Evolutionary conservation across 345 rosid species (phyloP).

Genomic region (Anacardium occidentale): DNA sequence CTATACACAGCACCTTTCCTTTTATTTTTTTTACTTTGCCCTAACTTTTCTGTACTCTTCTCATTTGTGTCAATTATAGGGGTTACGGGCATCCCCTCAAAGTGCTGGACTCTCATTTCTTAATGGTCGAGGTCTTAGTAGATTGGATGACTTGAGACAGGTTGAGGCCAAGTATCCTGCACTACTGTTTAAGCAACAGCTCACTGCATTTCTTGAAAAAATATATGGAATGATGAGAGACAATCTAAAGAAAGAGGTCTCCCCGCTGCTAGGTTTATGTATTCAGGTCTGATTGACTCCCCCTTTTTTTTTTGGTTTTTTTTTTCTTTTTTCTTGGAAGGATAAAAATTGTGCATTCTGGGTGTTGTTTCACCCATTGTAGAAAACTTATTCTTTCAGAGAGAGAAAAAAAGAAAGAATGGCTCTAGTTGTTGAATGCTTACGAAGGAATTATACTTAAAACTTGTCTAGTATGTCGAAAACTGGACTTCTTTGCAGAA

Average conservation of each 20-base stretch:
- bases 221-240: slow-evolving; percentile 99
- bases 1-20: slow-evolving; percentile 11
- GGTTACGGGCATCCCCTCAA: slow-evolving; percentile 85
- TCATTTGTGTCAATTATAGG: slow-evolving; percentile 46
- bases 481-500: no score
- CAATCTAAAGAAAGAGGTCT: slow-evolving; percentile 90
- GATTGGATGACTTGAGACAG: slow-evolving; percentile 83
- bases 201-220: slow-evolving; percentile 98
- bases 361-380: neutral
- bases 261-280: slow-evolving; percentile 92
- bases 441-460: no score
- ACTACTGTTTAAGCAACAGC: slow-evolving; percentile 95
- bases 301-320: no score
- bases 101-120: slow-evolving; percentile 82
- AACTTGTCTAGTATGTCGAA: no score
- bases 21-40: slow-evolving; percentile 4
- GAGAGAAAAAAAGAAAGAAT: no score
- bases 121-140: slow-evolving; percentile 65
- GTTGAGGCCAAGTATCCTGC: slow-evolving; percentile 99
- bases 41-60: slow-evolving; percentile 17
- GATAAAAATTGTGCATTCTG: slow-evolving; percentile 5
- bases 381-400: no score
- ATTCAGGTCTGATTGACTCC: slow-evolving; percentile 65
- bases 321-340: no score
- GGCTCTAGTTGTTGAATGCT: no score